Conservation (phyloP, 192 early-diverging fungal species). For the Coemansia sp. region DNA sequence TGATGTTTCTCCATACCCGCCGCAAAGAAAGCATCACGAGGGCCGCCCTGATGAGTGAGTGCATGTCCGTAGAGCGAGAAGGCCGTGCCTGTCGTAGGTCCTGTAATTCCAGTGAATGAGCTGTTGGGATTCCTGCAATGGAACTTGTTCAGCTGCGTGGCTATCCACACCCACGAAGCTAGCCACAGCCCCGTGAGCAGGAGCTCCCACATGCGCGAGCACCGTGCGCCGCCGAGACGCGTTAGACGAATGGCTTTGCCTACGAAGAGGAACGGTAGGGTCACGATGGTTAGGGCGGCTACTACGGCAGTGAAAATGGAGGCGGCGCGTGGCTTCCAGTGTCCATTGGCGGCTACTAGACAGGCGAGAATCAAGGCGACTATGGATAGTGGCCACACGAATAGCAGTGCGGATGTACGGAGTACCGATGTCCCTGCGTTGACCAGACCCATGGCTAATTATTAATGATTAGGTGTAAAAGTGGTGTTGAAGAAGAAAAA, state of each 20-base stretch:
- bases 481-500: not conserved
- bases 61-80: constrained; percentile 52
- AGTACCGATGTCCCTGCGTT: constrained; percentile 37
- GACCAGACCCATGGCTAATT: constrained; percentile 36
- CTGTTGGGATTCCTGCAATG: constrained; percentile 20
- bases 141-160: constrained; percentile 53
- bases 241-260: constrained; percentile 35
- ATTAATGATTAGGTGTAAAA: constrained; percentile 2
- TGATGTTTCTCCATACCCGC: constrained; percentile 8
- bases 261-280: constrained; percentile 34
- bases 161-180: constrained; percentile 51
- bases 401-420: constrained; percentile 31
- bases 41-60: constrained; percentile 32
- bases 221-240: constrained; percentile 33
- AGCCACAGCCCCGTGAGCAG: constrained; percentile 48
- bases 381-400: constrained; percentile 43
- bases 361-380: constrained; percentile 38
- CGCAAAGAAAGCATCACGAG: constrained; percentile 25
- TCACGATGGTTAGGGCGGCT: constrained; percentile 40
- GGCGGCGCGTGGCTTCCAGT: constrained; percentile 53
- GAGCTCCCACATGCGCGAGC: constrained; percentile 47
- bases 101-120: not conserved
- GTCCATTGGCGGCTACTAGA: constrained; percentile 47
- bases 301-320: constrained; percentile 50
- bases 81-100: constrained; percentile 14